A percentile compares a stretch with the other conserved stretches of the same genome.
These are phyloP conservation scores for Angophora floribunda DNA, from an alignment of 345 rosid genomes.

Conservation along the genomic window DNA sequence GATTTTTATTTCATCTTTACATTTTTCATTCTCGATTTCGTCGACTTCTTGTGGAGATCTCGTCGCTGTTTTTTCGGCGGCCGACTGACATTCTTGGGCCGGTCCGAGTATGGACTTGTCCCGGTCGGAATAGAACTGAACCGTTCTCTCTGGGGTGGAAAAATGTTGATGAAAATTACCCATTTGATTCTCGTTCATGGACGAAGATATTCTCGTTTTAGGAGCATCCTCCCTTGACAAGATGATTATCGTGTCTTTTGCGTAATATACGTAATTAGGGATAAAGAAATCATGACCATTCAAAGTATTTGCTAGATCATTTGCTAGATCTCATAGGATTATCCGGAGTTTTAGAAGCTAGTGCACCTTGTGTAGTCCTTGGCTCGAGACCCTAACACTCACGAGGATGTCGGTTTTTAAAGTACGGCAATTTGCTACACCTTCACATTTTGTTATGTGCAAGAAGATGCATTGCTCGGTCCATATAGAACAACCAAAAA, in stretches of 20 bases:
- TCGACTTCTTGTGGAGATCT: background rate
- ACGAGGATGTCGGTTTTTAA: background rate
- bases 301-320: background rate
- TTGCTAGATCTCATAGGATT: rapidly evolving
- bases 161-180: background rate
- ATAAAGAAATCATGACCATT: rapidly evolving
- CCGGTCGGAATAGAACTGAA: background rate
- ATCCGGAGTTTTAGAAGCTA: background rate
- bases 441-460: background rate
- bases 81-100: background rate
- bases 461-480: background rate
- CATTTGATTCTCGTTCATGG: background rate
- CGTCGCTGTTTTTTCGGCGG: background rate
- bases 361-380: background rate
- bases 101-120: background rate
- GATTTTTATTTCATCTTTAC: background rate
- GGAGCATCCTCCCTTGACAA: background rate
- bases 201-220: background rate
- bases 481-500: background rate
- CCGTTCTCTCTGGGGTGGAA: background rate
- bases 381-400: background rate
- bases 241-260: background rate
- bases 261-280: rapidly evolving
- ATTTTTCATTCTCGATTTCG: background rate
- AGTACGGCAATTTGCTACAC: rapidly evolving